These are phyloP conservation scores for Gliomastix tumulicola DNA, from an alignment of 2,329 filamentous ascomycete species.

Conservation along the genomic window DNA sequence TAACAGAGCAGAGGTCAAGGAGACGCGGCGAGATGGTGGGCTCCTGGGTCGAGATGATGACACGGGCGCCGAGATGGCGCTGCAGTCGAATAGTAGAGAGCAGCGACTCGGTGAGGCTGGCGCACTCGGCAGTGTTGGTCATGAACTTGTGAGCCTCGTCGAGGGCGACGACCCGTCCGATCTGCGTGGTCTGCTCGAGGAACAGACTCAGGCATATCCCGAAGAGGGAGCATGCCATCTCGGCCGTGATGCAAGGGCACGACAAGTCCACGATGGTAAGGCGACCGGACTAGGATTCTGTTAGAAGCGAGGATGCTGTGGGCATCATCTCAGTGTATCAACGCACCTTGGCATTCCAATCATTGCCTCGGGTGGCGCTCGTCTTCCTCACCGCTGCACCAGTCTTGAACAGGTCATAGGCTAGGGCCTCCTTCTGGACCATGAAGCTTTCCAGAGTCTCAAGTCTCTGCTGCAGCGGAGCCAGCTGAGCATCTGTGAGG, in stretches of 20 bases:
- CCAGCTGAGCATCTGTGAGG: constrained; percentile 40
- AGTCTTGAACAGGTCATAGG: too few species aligned
- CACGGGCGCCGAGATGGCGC: constrained; percentile 58
- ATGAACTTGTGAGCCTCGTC: constrained; percentile 80
- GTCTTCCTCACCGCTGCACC: constrained; percentile 2
- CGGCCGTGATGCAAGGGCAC: constrained; percentile 61
- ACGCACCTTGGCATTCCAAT: constrained; percentile 13
- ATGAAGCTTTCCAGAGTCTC: constrained; percentile 52
- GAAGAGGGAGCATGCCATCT: constrained; percentile 65
- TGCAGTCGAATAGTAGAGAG: constrained; percentile 61
- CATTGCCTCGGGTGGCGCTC: constrained; percentile 1
- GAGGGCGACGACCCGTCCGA: constrained; percentile 58
- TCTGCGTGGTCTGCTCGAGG: constrained; percentile 37
- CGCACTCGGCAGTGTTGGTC: constrained; percentile 44
- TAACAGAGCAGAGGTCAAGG: constrained; percentile 63
- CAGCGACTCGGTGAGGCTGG: constrained; percentile 53
- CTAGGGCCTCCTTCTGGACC: constrained; percentile 12
- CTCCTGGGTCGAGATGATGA: constrained; percentile 72
- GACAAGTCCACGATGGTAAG: constrained; percentile 56
- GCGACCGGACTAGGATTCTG: constrained; percentile 16
- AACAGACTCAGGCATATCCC: constrained; percentile 64
- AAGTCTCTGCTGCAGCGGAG: constrained; percentile 36
- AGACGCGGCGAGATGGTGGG: constrained; percentile 63
- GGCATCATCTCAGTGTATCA: too few species aligned
- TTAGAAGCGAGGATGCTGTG: too few species aligned